Conservation (phyloP, 2,329 filamentous ascomycete species). For the Alternaria metachromatica region DNA sequence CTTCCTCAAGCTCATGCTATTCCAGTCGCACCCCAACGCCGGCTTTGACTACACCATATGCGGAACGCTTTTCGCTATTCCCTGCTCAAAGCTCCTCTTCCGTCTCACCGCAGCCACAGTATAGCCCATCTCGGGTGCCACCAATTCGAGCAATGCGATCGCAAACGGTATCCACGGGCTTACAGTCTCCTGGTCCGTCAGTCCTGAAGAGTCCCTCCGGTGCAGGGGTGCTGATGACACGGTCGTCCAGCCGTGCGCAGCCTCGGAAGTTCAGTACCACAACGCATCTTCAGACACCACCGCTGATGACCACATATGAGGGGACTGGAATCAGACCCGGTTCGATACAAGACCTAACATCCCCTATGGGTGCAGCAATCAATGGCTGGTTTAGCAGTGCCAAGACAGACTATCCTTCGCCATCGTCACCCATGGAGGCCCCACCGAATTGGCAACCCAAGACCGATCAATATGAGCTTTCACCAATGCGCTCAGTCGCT, state of each 20-base stretch:
- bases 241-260: not conserved
- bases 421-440: not conserved
- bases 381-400: conserved; percentile 17
- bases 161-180: not conserved
- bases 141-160: conserved; percentile 4
- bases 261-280: conserved; percentile 12
- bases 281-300: conserved; percentile 4
- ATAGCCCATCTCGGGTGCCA: not conserved
- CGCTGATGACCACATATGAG: not conserved
- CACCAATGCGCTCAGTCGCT: conserved; percentile 21
- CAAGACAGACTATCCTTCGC: not conserved
- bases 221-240: not conserved
- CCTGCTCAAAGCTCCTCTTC: not conserved
- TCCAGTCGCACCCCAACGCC: conserved; percentile 10
- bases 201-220: not conserved
- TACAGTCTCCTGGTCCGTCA: not conserved
- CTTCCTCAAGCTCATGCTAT: conserved; percentile 7
- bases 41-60: conserved; percentile 6
- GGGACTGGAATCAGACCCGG: not conserved
- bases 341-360: conserved; percentile 14
- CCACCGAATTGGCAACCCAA: conserved; percentile 17
- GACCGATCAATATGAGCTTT: conserved; percentile 24
- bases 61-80: conserved; percentile 15
- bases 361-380: conserved; percentile 23
- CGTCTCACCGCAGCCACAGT: not conserved